Evolutionary conservation across 257 asterid genomes (phyloP).

Genomic region (Ophiorrhiza pumila): DNA sequence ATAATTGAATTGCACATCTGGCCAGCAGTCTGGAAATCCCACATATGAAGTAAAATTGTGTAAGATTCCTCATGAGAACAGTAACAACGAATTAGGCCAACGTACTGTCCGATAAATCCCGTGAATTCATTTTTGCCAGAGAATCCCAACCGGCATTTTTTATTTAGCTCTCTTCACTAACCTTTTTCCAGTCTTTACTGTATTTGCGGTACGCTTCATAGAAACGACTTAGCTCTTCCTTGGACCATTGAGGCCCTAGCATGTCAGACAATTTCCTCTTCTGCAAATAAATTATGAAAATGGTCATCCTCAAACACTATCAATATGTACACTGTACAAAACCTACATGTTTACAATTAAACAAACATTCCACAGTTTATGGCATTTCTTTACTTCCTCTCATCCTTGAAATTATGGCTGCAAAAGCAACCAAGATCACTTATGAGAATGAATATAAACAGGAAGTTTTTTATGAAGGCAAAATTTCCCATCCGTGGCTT

Average conservation of each 20-base stretch:
- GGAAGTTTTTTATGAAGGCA: background rate
- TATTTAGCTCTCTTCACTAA: slow-evolving; percentile 26
- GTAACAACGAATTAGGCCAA: background rate
- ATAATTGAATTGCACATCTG: background rate
- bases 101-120: background rate
- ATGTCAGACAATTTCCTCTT: slow-evolving; percentile 76
- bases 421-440: background rate
- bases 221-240: slow-evolving; percentile 73
- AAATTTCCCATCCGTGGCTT: background rate
- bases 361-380: background rate
- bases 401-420: background rate
- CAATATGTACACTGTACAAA: background rate
- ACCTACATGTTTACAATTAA: background rate
- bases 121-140: background rate
- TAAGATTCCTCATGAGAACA: background rate
- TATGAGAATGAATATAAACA: background rate
- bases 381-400: background rate
- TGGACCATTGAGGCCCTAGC: slow-evolving; percentile 88
- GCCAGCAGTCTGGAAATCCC: background rate
- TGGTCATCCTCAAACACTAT: background rate
- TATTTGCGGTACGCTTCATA: slow-evolving; percentile 81
- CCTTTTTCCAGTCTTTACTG: slow-evolving; percentile 93
- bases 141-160: background rate
- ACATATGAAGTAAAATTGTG: background rate
- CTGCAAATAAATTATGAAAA: slow-evolving; percentile 34